These are phyloP conservation scores for Somion occarium DNA, from an alignment of 1,284 basidiomycete genomes.

Conservation along the genomic window DNA sequence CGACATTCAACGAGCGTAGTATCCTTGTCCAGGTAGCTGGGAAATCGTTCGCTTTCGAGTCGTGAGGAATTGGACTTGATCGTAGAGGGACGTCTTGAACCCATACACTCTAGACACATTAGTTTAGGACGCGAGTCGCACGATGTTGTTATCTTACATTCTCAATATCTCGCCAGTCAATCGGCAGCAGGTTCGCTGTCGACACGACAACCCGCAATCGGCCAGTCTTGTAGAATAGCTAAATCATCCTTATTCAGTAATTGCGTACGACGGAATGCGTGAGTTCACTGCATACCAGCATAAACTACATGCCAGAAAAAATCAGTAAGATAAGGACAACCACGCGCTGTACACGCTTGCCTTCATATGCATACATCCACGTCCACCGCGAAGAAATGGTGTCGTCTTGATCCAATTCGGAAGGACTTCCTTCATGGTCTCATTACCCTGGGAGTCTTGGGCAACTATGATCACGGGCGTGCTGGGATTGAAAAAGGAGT, in stretches of 20 bases:
- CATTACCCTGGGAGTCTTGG: slow-evolving; percentile 36
- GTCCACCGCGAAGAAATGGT: slow-evolving; percentile 54
- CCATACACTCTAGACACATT: slow-evolving; percentile 57
- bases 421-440: slow-evolving; percentile 56
- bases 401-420: slow-evolving; percentile 72
- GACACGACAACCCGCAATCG: slow-evolving; percentile 67
- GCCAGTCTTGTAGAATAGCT: slow-evolving; percentile 73
- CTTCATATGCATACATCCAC: slow-evolving; percentile 82
- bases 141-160: slow-evolving; percentile 43
- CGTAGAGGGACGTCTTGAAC: slow-evolving; percentile 69
- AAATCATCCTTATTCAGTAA: neutral
- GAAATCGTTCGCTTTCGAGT: slow-evolving; percentile 42
- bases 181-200: slow-evolving; percentile 69
- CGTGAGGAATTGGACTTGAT: slow-evolving; percentile 37
- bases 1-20: slow-evolving; percentile 56
- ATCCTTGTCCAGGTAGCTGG: slow-evolving; percentile 44
- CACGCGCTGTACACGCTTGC: slow-evolving; percentile 32
- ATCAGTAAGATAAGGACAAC: slow-evolving; percentile 2
- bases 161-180: slow-evolving; percentile 78
- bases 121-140: neutral
- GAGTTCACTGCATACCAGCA: slow-evolving; percentile 46
- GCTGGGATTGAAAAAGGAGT: slow-evolving; percentile 55
- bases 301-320: slow-evolving; percentile 42
- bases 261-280: neutral
- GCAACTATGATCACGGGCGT: slow-evolving; percentile 69